Conservation (phyloP, 805 yeast genomes). For the Starmerella scarabaei region DNA sequence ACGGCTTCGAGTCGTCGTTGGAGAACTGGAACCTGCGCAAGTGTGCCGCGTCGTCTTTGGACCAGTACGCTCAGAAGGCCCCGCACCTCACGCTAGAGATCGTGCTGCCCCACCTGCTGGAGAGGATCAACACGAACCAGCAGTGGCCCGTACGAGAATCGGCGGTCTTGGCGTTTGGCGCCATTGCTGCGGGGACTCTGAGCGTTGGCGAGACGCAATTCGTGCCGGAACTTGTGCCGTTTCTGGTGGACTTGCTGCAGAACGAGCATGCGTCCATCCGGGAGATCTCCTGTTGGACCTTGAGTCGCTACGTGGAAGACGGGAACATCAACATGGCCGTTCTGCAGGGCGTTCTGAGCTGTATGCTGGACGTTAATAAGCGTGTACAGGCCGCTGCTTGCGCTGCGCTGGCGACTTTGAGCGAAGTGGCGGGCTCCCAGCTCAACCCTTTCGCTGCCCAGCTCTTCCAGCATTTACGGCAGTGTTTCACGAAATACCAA, state of each 20-base stretch:
- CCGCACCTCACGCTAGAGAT: slow-evolving; percentile 56
- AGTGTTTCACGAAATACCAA: slow-evolving; percentile 67
- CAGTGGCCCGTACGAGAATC: slow-evolving; percentile 91
- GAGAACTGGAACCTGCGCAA: slow-evolving; percentile 85
- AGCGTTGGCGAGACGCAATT: slow-evolving; percentile 51
- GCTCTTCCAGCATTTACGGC: slow-evolving; percentile 53
- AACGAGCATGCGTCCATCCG: slow-evolving; percentile 76
- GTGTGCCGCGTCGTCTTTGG: slow-evolving; percentile 89
- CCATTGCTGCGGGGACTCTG: slow-evolving; percentile 79
- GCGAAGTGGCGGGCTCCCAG: slow-evolving; percentile 58
- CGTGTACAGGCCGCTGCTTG: slow-evolving; percentile 95
- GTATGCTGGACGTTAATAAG: slow-evolving; percentile 71
- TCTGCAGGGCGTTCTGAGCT: slow-evolving; percentile 56
- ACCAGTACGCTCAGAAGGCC: slow-evolving; percentile 53
- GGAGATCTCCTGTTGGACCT: slow-evolving; percentile 91
- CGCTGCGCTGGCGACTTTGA: slow-evolving; percentile 68
- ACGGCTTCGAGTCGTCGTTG: slow-evolving; percentile 51
- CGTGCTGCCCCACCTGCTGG: slow-evolving; percentile 64
- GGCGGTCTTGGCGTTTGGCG: slow-evolving; percentile 87
- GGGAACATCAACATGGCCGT: slow-evolving; percentile 62
- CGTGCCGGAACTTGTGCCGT: slow-evolving; percentile 72
- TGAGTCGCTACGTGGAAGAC: slow-evolving; percentile 61
- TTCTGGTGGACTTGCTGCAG: slow-evolving; percentile 60
- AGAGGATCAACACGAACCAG: slow-evolving; percentile 43
- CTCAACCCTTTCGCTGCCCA: slow-evolving; percentile 53